Evolutionary conservation across 768 basidiomycete species (phyloP).

Genomic region (Naganishia randhawae): DNA sequence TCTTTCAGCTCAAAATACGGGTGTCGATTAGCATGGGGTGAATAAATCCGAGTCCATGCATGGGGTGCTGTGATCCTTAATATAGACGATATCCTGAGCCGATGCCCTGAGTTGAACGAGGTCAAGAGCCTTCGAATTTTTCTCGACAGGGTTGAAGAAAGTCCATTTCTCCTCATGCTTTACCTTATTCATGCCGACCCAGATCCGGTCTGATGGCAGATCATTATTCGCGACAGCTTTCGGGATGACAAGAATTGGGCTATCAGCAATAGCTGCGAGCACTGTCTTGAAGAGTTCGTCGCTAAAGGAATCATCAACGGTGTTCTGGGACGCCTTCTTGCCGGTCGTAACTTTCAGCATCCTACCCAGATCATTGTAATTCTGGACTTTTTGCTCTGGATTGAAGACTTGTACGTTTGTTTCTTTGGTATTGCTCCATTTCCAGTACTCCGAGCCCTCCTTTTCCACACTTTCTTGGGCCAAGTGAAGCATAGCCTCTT

Average conservation of each 20-base stretch:
- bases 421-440: neutral
- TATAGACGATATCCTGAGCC: neutral
- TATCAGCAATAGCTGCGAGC: neutral
- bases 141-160: neutral
- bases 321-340: neutral
- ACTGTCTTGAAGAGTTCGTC: neutral
- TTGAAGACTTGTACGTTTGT: neutral
- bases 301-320: neutral
- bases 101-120: neutral
- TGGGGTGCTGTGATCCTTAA: neutral
- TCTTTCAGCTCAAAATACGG: no score
- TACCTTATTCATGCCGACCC: neutral
- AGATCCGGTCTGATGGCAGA: neutral
- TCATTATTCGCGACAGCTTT: neutral
- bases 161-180: neutral
- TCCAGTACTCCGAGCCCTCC: no score
- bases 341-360: neutral
- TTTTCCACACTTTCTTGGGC: neutral
- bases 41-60: no score
- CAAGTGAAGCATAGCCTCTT: neutral
- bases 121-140: neutral
- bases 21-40: no score
- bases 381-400: neutral
- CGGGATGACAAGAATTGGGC: conserved; percentile 5
- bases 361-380: neutral